phyloP scores from a whole-genome alignment of 1,284 basidiomycete genomes.

The Cutaneotrichosporon spelunceum region DNA sequence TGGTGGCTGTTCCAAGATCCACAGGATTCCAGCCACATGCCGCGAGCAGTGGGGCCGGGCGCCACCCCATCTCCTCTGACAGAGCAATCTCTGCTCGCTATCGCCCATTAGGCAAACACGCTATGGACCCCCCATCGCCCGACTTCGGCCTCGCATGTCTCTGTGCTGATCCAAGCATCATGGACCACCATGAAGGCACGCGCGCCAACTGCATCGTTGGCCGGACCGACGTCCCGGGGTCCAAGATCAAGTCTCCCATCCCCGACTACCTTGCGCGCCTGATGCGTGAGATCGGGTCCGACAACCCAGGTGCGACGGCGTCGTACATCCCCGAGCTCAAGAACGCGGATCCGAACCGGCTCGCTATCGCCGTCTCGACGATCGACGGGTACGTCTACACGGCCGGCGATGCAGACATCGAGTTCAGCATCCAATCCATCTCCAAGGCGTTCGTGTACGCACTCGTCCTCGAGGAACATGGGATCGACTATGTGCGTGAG shows the following conservation, averaged over 20 bases:
- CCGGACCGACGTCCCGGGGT: background rate
- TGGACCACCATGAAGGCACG: background rate
- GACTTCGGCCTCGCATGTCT: background rate
- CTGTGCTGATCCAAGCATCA: background rate
- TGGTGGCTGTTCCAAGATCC: background rate
- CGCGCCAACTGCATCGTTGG: background rate
- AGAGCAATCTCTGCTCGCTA: background rate
- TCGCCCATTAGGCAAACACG: background rate
- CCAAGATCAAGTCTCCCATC: conserved; percentile 8
- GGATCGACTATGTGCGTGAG: conserved; percentile 9
- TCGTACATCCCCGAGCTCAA: conserved; percentile 24
- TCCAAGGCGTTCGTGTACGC: conserved; percentile 28
- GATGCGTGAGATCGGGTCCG: background rate
- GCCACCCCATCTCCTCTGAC: background rate
- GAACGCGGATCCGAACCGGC: conserved; percentile 12
- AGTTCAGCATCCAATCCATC: conserved; percentile 25
- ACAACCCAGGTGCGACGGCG: conserved; percentile 5
- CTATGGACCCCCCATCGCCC: background rate
- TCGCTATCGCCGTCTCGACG: conserved; percentile 16
- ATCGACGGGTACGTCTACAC: conserved; percentile 22
- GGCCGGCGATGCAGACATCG: conserved; percentile 19
- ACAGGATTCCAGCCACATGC: no score
- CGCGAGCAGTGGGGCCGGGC: no score
- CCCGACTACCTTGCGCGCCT: conserved; percentile 6
- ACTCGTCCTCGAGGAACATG: conserved; percentile 21